Base-by-base conservation (phyloP, 2,329 filamentous ascomycete species). In the Colletotrichum tamarilloi region DNA sequence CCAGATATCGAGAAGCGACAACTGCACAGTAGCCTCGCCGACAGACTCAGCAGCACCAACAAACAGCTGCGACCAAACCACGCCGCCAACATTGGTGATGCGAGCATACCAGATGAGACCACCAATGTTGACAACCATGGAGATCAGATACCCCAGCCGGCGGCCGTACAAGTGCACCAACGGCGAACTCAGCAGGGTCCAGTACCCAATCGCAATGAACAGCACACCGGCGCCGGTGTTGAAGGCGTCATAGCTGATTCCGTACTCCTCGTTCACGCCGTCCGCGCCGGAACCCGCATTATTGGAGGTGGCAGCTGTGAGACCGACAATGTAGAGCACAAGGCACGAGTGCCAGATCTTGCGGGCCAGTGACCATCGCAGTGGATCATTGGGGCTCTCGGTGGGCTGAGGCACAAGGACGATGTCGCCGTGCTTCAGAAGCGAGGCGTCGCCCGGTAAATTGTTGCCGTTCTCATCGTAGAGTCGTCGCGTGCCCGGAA, bases 171-270 rank as follows among this genome's bases (percentile, higher is more conserved):
- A 79, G 77, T 86, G 87, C 2, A 88, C 86, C 24, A 85, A 84
- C 0, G 88, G 87, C 22, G 86, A 87, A 42, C 87, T 84, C 16
- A 90, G 81, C 60, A 90, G 78, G 1, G 87, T 87, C 81, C 87
- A 88, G 76, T 88, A 89, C 5, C 88, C 88, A 66, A 90, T 90
- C 3, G 84, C 87, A 42, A 88, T 77, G 76, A 90, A 90, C 60
- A 90, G 78, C 2, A 90, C 86, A 28, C 88, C 88, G 0, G 88
- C 88, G n/a, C 87, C 88, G 5, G 86, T 88, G 66, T 90, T 90
- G 79, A 88, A 88, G 6, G 85, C 82, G 42, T 81, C 81, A 76
- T 88, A 90, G 30, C 82, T 82, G 69, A 90, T 88, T 11, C 84
- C 86, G 22, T 88, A 82, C 58, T 90, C 81, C 1, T 82, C 82